Base-by-base conservation (phyloP, 345 rosid genomes). In the Camelina sativa region DNA sequence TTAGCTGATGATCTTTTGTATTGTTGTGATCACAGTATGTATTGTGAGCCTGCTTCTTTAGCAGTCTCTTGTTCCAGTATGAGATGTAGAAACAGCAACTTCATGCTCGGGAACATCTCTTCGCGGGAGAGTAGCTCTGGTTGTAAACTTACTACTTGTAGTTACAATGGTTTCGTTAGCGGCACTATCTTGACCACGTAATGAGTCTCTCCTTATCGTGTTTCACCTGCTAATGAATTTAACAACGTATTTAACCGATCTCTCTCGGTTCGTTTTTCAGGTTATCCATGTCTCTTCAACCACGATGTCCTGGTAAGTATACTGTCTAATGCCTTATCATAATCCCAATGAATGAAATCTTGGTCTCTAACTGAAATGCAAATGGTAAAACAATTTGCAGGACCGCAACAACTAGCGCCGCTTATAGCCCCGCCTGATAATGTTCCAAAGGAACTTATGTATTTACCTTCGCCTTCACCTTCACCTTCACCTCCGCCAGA, bases 51-150 rank as follows among this genome's bases (percentile, higher is more conserved):
- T 7, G 89, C 97, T 71, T 84, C 96, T 25, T 63, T 94, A 76
- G 88, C 88, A 4, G 98, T 88, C 79, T 94, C 98, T 69, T 94
- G 98, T 78, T 94, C 98, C 7, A 94, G 96, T 82, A 86, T 94
- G 97, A 91, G 89, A 67, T 94, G 98, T 75, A 85, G 76, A 67
- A 86, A 88, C 56, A 91, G 97, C 76, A 91, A 86, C 54, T 90
- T 86, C 64, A 91, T 91, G 93, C 82, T 94, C 0, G 98, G 98
- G 59, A 94, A 94, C 67, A 80, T 81, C 28, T 85, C 96, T 1
- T 32, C 67, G 68, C 85, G 88, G 74, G 89, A 84, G 82, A 91
- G 84, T 70, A 84, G 88, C 76, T 97, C 86, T 9, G 98, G 97
- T n/a, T 94, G 98, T 81, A 94, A 86, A 68, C 90, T 94, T 47